phyloP scores from a whole-genome alignment of 2,329 filamentous ascomycete genomes.

The Arthrobotrys musiformis region DNA sequence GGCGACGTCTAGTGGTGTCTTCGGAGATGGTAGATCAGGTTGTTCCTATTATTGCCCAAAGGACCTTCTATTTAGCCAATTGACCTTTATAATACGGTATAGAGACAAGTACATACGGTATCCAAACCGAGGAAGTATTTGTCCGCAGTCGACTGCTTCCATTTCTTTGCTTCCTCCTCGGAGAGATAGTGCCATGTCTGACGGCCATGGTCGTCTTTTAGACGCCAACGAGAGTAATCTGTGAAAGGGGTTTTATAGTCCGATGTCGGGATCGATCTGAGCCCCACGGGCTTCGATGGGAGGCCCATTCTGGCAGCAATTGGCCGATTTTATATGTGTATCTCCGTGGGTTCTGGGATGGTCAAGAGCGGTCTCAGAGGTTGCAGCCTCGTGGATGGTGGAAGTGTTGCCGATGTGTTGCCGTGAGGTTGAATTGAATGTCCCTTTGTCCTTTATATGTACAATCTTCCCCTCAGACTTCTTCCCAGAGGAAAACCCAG shows the following conservation, averaged over 20 bases:
- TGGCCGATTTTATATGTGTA: background rate
- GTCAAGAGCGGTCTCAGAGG: too few relatives aligned
- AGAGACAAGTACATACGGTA: constrained; percentile 68
- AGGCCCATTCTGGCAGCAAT: constrained; percentile 29
- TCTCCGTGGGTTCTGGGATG: too few relatives aligned
- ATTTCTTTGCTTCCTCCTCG: constrained; percentile 76
- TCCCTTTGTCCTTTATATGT: constrained; percentile 7
- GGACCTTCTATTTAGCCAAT: background rate
- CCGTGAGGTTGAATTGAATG: background rate
- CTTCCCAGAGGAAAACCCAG: background rate
- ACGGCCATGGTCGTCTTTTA: constrained; percentile 82
- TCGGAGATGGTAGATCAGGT: constrained; percentile 76
- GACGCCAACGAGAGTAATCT: constrained; percentile 83
- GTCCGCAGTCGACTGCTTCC: constrained; percentile 90
- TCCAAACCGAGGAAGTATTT: constrained; percentile 86
- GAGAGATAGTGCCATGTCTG: constrained; percentile 95
- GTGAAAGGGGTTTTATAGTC: constrained; percentile 65
- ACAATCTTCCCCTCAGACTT: background rate
- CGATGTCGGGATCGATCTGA: constrained; percentile 16
- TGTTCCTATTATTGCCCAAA: constrained; percentile 70
- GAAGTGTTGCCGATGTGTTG: constrained; percentile 5
- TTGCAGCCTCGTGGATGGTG: background rate
- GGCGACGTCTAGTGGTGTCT: constrained; percentile 79
- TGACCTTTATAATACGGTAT: background rate
- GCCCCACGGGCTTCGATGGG: constrained; percentile 16